phyloP scores from a whole-genome alignment of 2,329 filamentous ascomycete genomes.

The Ophiosphaerella korrae region DNA sequence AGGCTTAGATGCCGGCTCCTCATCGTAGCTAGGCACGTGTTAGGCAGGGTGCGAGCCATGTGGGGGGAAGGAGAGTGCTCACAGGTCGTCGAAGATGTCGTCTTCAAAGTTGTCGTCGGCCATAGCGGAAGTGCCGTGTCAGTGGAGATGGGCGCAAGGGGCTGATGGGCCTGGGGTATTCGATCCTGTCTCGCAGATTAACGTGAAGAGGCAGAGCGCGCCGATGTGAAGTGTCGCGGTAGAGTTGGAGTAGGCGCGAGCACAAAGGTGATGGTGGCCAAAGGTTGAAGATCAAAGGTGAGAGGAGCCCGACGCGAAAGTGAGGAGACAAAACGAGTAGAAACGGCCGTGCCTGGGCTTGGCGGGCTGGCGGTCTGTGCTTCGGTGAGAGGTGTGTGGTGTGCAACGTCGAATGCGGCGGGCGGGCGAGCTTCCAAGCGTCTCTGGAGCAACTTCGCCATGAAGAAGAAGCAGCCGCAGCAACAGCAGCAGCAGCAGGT shows the following conservation, averaged over 20 bases:
- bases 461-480: conserved; percentile 56
- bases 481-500: conserved; percentile 43
- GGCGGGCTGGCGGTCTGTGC: conserved; percentile 20
- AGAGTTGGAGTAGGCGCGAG: background rate
- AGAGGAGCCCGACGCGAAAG: conserved; percentile 27
- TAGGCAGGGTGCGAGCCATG: conserved; percentile 6
- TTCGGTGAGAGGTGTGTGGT: background rate
- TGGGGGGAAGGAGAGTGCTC: conserved; percentile 45
- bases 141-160: conserved; percentile 22
- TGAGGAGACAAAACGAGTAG: conserved; percentile 24
- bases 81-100: conserved; percentile 96
- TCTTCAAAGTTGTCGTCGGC: conserved; percentile 87
- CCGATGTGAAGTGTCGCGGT: background rate
- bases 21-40: conserved; percentile 46
- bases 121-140: conserved; percentile 56
- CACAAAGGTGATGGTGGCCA: background rate
- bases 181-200: background rate
- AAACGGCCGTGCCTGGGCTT: conserved; percentile 27
- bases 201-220: background rate
- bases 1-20: conserved; percentile 43
- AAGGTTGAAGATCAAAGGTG: background rate
- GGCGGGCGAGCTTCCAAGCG: conserved; percentile 13
- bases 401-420: conserved; percentile 14
- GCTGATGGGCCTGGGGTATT: background rate
- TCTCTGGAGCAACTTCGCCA: conserved; percentile 24